phyloP scores from a whole-genome alignment of 2,329 filamentous ascomycete species.

The Xylariales sp. region DNA sequence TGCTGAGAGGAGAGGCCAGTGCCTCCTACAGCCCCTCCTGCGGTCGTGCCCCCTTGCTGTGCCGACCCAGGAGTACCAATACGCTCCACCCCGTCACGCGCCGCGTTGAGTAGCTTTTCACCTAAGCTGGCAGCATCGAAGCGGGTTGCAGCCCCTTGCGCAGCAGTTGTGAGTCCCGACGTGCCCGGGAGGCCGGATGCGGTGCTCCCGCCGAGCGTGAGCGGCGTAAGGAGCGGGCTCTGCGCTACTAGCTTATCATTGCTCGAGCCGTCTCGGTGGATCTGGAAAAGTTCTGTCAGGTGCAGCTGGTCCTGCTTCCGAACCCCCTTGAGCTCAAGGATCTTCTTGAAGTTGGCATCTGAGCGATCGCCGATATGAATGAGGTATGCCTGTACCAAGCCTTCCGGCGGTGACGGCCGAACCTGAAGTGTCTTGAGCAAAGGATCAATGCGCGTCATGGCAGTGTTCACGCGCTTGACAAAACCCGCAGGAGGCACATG shows the following conservation, averaged over 20 bases:
- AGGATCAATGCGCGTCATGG: constrained; percentile 83
- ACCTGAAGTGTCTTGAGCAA: constrained; percentile 97
- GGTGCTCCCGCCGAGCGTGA: constrained; percentile 39
- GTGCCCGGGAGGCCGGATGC: constrained; percentile 37
- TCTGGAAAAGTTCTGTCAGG: constrained; percentile 78
- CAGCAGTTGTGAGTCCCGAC: constrained; percentile 36
- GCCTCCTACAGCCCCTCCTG: too few species aligned
- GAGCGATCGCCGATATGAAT: constrained; percentile 94
- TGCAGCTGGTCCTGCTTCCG: constrained; percentile 76
- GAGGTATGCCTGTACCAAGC: constrained; percentile 92
- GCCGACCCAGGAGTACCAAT: constrained; percentile 69
- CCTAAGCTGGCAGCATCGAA: constrained; percentile 83
- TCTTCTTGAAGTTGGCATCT: constrained; percentile 92
- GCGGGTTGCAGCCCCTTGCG: constrained; percentile 28
- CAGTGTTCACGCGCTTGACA: constrained; percentile 78
- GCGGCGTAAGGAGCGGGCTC: constrained; percentile 66
- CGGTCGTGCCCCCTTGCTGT: constrained; percentile 13
- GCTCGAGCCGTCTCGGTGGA: constrained; percentile 70
- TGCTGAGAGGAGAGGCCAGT: constrained; percentile 46
- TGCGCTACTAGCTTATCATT: constrained; percentile 67
- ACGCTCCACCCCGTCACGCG: constrained; percentile 75
- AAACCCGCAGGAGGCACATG: constrained; percentile 56
- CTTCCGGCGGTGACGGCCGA: constrained; percentile 83
- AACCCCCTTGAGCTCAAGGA: constrained; percentile 92
- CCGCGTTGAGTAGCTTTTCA: constrained; percentile 82